A percentile compares a stretch with the other conserved stretches of the same genome.
phyloP scores from a whole-genome alignment of 495 filamentous ascomycete genomes.

The Tuber melanosporum region DNA sequence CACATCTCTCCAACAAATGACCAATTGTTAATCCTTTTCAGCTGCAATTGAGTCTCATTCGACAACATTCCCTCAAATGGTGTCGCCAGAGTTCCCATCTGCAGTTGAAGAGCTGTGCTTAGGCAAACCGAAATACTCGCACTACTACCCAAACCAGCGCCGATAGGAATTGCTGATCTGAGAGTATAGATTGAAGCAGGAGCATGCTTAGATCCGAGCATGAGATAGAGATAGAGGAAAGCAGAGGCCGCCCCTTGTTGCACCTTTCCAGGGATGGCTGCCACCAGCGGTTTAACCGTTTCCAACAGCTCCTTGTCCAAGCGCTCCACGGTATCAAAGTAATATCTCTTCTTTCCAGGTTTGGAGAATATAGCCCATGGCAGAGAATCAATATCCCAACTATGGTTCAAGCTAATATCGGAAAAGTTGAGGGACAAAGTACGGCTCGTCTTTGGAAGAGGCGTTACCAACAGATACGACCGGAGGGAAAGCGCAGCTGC shows the following conservation, averaged over 20 bases:
- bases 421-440: slow-evolving; percentile 81
- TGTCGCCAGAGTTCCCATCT: slow-evolving; percentile 76
- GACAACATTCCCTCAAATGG: slow-evolving; percentile 82
- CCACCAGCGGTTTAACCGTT: slow-evolving; percentile 69
- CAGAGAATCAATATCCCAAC: slow-evolving; percentile 82
- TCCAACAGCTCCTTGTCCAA: slow-evolving; percentile 74
- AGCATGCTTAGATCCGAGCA: slow-evolving; percentile 69
- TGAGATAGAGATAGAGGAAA: slow-evolving; percentile 90
- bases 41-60: slow-evolving; percentile 71
- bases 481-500: slow-evolving; percentile 89
- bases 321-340: slow-evolving; percentile 73
- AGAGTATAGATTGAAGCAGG: slow-evolving; percentile 81
- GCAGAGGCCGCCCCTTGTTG: slow-evolving; percentile 70
- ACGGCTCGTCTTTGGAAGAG: slow-evolving; percentile 75
- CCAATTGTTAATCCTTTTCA: slow-evolving; percentile 95
- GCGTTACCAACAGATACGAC: slow-evolving; percentile 89
- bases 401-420: slow-evolving; percentile 77
- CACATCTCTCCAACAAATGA: slow-evolving; percentile 95
- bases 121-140: slow-evolving; percentile 87
- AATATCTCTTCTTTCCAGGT: slow-evolving; percentile 80
- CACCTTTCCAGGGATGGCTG: slow-evolving; percentile 69
- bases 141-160: slow-evolving; percentile 85
- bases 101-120: slow-evolving; percentile 75
- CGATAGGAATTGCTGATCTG: slow-evolving; percentile 88
- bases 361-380: slow-evolving; percentile 77